Conservation (phyloP, 805 yeast genomes). For the Myxozyma lipomycoides region DNA sequence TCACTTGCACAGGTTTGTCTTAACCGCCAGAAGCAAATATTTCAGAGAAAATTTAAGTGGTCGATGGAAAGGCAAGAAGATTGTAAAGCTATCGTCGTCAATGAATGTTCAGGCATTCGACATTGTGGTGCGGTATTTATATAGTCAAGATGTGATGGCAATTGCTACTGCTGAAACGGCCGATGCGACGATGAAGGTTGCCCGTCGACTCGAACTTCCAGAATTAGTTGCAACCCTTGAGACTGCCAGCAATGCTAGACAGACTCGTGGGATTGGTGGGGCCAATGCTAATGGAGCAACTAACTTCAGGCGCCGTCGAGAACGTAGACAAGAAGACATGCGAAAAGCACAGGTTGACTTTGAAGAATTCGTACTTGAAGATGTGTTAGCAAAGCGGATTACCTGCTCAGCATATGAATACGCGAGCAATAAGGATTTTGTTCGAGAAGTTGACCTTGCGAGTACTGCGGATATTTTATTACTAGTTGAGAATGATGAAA, state of each 20-base stretch:
- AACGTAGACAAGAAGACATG: slow-evolving; percentile 37
- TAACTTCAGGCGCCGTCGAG: slow-evolving; percentile 37
- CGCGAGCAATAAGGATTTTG: neutral
- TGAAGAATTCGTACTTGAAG: slow-evolving; percentile 33
- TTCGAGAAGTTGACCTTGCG: slow-evolving; percentile 19
- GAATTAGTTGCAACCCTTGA: slow-evolving; percentile 41
- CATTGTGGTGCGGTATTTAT: slow-evolving; percentile 37
- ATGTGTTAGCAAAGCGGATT: slow-evolving; percentile 29
- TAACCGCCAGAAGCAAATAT: slow-evolving; percentile 34
- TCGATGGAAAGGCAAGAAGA: slow-evolving; percentile 32
- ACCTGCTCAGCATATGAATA: neutral
- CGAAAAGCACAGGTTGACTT: slow-evolving; percentile 33
- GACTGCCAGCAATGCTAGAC: slow-evolving; percentile 31
- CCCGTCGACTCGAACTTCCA: slow-evolving; percentile 38
- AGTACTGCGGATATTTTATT: slow-evolving; percentile 23
- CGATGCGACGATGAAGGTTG: slow-evolving; percentile 35
- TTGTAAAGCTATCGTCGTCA: slow-evolving; percentile 29
- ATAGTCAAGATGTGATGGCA: slow-evolving; percentile 40
- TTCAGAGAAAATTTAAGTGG: slow-evolving; percentile 33
- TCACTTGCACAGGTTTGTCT: slow-evolving; percentile 31
- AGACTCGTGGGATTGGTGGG: neutral
- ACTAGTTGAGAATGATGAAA: slow-evolving; percentile 14
- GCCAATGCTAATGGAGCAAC: no score
- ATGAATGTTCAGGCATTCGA: slow-evolving; percentile 32
- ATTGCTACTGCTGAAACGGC: slow-evolving; percentile 34